Base-by-base conservation (phyloP, 1,284 basidiomycete species). In the Mycena sp. region DNA sequence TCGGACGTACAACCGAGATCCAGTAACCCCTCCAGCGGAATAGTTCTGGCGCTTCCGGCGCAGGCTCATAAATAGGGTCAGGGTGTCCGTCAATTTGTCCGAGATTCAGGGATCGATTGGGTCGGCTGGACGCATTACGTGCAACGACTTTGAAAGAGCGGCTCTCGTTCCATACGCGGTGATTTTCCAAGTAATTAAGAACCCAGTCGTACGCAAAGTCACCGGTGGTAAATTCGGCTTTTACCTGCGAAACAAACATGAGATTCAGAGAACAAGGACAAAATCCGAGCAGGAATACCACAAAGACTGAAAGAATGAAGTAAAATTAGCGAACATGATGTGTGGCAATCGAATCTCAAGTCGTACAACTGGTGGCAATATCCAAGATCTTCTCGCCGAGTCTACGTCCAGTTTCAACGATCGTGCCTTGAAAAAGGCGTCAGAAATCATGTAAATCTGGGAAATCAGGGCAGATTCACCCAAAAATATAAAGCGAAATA, bases 161-260 rank as follows among this genome's bases (percentile, higher is more conserved):
- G 43, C 64, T 66, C 23, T 62, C 55, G 51, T 59, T 51, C 56
- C 55, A 63, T 19, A 66, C 60, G 5, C 60, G 55, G 23, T 63
- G 55, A 17, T 57, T 28, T 23, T 62, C 64, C 21, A 66, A 12
- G 32, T 66, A 66, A 44, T 59, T 30, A 6, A 59, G 37, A 5
- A 62, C 45, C 64, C 64, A 66, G 35, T 66, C 64, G 29, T 62
- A 66, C 37, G 64, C 64, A 41, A 66, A 66, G 14, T 66, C 64
- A 6, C 46, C 30, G 7, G 64, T 66, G 12, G 12, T 41, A 21
- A 66, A 66, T 14, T 59, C 51, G 0, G 60, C 60, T 26, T 58
- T 52, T 3, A 61, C 57, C 57, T 58, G 29, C 6, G n/a, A n/a
- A 21, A 9, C 14, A 9, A 25, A 35, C 10, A 6, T 5, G 23